Percentiles rank a stretch among this genome's conserved stretches.
These are phyloP conservation scores for Phialocephala subalpina DNA, from an alignment of 2,329 filamentous ascomycete genomes.

Conservation along the genomic window DNA sequence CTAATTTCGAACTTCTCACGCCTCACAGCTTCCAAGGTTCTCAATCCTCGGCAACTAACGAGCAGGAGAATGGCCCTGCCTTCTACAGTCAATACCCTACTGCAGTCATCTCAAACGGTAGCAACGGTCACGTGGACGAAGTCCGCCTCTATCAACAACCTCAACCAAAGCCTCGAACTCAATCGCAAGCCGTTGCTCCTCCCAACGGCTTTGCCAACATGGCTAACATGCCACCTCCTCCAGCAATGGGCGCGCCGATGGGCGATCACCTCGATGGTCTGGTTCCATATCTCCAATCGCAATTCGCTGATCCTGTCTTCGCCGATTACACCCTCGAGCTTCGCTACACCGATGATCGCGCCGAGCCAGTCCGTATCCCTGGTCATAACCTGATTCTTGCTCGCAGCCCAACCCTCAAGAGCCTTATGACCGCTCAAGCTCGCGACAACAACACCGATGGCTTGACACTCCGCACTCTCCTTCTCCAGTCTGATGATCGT, in stretches of 20 bases:
- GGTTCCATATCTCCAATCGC: constrained; percentile 48
- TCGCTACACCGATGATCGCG: constrained; percentile 51
- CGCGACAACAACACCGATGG: constrained; percentile 41
- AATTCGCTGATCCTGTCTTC: constrained; percentile 50
- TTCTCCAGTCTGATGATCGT: constrained; percentile 58
- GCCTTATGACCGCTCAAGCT: constrained; percentile 40
- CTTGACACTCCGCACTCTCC: constrained; percentile 47
- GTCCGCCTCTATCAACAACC: constrained; percentile 39
- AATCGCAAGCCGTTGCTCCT: constrained; percentile 30
- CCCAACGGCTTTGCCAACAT: constrained; percentile 28
- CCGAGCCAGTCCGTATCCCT: constrained; percentile 53
- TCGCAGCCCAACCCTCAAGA: constrained; percentile 56
- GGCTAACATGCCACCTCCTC: constrained; percentile 31
- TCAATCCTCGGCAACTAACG: constrained; percentile 60
- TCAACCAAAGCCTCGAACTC: constrained; percentile 32
- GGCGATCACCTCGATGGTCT: constrained; percentile 47
- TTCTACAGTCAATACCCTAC: constrained; percentile 50
- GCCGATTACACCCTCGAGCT: constrained; percentile 58
- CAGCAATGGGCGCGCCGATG: not conserved
- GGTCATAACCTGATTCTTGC: constrained; percentile 64
- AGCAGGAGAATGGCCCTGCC: constrained; percentile 45
- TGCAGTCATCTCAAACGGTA: constrained; percentile 50
- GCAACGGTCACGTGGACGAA: constrained; percentile 46
- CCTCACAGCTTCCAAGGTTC: constrained; percentile 70
- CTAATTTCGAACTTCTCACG: constrained; percentile 59